Evolutionary conservation across 192 early-diverging fungal species (phyloP), one percentile per base, ranked within the genome.

Genomic region (Backusella mclennaniae): DNA sequence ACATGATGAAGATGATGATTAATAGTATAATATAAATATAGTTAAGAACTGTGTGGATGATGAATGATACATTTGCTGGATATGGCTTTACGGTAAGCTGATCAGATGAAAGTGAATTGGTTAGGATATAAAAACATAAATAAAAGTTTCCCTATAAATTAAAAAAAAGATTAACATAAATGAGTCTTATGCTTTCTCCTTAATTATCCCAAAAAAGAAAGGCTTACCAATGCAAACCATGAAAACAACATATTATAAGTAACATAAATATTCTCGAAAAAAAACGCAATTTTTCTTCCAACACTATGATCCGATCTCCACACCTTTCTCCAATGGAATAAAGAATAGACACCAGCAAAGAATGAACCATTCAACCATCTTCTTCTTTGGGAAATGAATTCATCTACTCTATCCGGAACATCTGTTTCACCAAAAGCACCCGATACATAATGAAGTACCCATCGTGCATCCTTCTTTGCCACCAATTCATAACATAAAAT

Each of bases 401-500:
- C 94, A 9, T 44, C 38, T 29, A 94, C 85, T 19, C 83, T 76
- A 53, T 88, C 83, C 4, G 94, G 94, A 21, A 95, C 94, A 89
- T 96, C 94, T 9, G 94, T 96, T 69, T 94, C 94, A 76, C 91
- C 94, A 75, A 87, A 86, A 8, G 94, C 90, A 12, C 80, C 80
- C 33, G 85, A 86, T 44, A 92, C 91, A 82, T 95, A 96, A 36
- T 91, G 91, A 17, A 96, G 84, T 8, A 90, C 74, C 93, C 93
- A 96, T 41, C 87, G 82, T 41, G 82, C 75, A 52, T 85, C 80
- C 14, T 86, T 82, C 79, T 96, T 96, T 41, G 94, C 89, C 12
- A 95, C 91, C 63, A 96, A 83, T 83, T 96, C 94, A 79, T 93
- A 95, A 72, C 94, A 95, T 35, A 95, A 80, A 73, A 95, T 95